A percentile compares a stretch with the other conserved stretches of the same genome.
Conservation (phyloP, 2,329 filamentous ascomycete species). For the Phaeomoniella chlamydospora region DNA sequence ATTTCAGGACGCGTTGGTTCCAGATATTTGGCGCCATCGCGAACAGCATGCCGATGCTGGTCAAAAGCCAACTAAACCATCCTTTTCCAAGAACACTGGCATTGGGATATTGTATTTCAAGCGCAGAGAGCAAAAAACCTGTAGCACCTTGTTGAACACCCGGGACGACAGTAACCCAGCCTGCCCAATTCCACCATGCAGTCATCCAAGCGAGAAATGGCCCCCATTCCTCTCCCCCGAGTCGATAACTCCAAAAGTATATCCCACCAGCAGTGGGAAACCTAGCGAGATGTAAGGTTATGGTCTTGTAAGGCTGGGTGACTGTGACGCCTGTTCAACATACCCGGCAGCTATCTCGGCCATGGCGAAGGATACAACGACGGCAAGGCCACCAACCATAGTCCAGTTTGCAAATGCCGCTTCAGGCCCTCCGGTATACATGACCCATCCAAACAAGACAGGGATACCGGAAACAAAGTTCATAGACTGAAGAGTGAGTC, state of each 20-base stretch:
- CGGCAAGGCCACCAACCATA: constrained; percentile 21
- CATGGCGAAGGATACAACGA: constrained; percentile 20
- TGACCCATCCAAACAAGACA: constrained; percentile 22
- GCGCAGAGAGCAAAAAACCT: constrained; percentile 24
- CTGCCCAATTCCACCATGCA: constrained; percentile 25
- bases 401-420: constrained; percentile 25
- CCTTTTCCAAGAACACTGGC: constrained; percentile 17
- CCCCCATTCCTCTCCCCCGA: constrained; percentile 21
- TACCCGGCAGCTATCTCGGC: constrained; percentile 22
- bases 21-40: constrained; percentile 22
- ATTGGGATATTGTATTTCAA: constrained; percentile 22
- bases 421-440: constrained; percentile 23
- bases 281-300: background rate
- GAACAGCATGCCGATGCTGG: constrained; percentile 20
- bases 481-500: constrained; percentile 13
- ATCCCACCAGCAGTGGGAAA: constrained; percentile 23
- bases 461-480: constrained; percentile 24
- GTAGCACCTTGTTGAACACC: constrained; percentile 24
- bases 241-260: constrained; percentile 23
- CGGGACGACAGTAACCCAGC: constrained; percentile 22
- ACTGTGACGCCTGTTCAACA: too few species aligned
- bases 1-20: constrained; percentile 17
- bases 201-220: constrained; percentile 26
- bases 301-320: background rate
- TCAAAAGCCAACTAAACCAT: constrained; percentile 23